phyloP scores from a whole-genome alignment of 176 grass and related monocot genomes.

The Tillandsia leiboldiana region DNA sequence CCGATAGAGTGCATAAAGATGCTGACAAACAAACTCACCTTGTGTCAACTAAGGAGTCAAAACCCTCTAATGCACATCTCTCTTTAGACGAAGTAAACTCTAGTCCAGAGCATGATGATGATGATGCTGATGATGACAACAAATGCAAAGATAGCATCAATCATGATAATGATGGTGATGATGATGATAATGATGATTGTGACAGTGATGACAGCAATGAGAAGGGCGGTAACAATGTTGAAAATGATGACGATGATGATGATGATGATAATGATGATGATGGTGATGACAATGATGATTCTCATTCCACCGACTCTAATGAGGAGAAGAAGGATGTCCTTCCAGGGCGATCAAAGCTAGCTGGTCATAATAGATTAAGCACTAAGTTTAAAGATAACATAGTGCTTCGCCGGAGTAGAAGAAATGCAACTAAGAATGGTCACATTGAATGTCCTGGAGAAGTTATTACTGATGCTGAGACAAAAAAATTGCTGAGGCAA shows the following conservation, averaged over 20 bases:
- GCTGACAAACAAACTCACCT: conserved; percentile 1
- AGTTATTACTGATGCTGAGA: conserved; percentile 32
- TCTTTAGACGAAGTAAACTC: conserved; percentile 9
- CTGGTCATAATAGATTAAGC: conserved; percentile 10
- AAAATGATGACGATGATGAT: conserved; percentile 21
- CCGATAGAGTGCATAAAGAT: not conserved
- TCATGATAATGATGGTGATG: conserved; percentile 24
- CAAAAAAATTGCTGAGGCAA: conserved; percentile 45
- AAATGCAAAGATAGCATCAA: conserved; percentile 21
- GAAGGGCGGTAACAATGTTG: not conserved
- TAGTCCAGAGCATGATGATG: conserved; percentile 17
- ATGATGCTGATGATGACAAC: conserved; percentile 12
- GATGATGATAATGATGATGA: conserved; percentile 2
- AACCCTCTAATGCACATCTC: conserved; percentile 9
- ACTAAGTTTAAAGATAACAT: conserved; percentile 7
- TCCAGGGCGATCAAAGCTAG: conserved; percentile 18
- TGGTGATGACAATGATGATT: conserved; percentile 21
- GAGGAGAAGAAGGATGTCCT: conserved; percentile 21
- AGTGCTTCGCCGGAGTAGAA: conserved; percentile 39
- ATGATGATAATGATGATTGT: conserved; percentile 26
- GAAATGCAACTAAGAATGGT: conserved; percentile 32
- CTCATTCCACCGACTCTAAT: conserved; percentile 11
- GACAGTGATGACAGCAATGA: not conserved
- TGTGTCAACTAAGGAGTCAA: conserved; percentile 6
- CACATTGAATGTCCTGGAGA: conserved; percentile 8